Base-by-base conservation (phyloP, 345 rosid species). In the Passiflora organensis region DNA sequence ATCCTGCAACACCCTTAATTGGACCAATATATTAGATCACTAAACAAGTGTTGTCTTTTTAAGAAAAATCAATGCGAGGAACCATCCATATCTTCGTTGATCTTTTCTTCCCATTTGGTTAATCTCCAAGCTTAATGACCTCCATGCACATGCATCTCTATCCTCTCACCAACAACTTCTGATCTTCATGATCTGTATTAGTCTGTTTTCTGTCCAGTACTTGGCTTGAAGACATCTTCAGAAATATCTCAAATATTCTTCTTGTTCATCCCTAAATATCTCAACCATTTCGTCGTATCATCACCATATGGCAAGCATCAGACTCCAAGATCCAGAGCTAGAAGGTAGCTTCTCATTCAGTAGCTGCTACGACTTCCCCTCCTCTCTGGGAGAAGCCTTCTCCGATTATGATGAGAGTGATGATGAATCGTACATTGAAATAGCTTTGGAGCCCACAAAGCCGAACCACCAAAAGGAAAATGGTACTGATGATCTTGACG, bases 401-500 rank as follows among this genome's bases (percentile, higher is more conserved):
- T 34, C 62, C 66, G 34, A 28, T 2, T 61, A 55, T 12, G 77
- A 47, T 11, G 59, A 58, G 18, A 39, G 48, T 17, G 63, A 59
- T 4, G 67, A 64, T 0, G 80, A 72, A 13, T 53, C 70, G 6
- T 77, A 56, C 65, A 72, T 77, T 19, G 81, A 77, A 59, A 77
- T 77, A 13, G 68, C 57, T 41, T 56, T 77, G 34, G 68, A 56
- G 15, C 67, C 59, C 10, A 22, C 69, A 3, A 32, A 13, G 16
- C 10, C 34, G 8, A 28, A 10, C 19, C 39, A 13, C 21, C 39
- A n/a, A 12, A 4, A 5, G 0, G 43, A 71, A 0, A 15, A 17
- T 4, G 32, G 9, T 14, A 32, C 2, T 21, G 59, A 34, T 9
- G 60, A 43, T 36, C 43, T n/a, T n/a, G n/a, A n/a, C n/a, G n/a